Evolutionary conservation across 208 protist species (phyloP), one percentile per base, ranked within the genome.

Genomic region (Trypanosoma platydactyli): DNA sequence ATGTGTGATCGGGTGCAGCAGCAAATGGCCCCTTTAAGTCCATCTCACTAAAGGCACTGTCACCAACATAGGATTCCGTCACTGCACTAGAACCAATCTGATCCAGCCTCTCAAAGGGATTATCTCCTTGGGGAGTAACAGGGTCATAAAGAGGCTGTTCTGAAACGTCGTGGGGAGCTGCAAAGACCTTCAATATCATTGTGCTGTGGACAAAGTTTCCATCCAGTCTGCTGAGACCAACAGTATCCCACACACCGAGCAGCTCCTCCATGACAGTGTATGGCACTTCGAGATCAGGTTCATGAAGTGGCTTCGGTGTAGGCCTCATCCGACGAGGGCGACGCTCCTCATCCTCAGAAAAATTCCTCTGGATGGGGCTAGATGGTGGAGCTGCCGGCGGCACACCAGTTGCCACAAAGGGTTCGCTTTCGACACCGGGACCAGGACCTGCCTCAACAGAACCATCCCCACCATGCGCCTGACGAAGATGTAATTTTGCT

Each of bases 151-250:
- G 67, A 3, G 71, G 68, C 60, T 82, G 77, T 12, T 62, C 67
- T 38, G 73, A 56, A 30, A 73, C 79, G 9, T 77, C 73, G 15
- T 80, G 77, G 22, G 59, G 76, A 11, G 82, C 88, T 4, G 91
- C 91, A 66, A 89, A 92, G 20, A 96, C 88, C 27, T 86, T 89
- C 78, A 94, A 83, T 35, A 96, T 75, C 91, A 94, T 94, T 13
- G 80, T 92, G 62, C 91, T 96, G 75, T 94, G 91, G 54, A 94
- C 70, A 76, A 96, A 96, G 18, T 77, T 68, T 29, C 61, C 60
- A 12, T 81, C 87, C n/a, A 94, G 68, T 25, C 88, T 65, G 60
- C 76, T 80, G 45, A 92, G 59, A 0, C 91, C 91, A 20, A 91
- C 76, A 40, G 71, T 77, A 58, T 96, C 91, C 88, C 91, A 96